Conservation (phyloP, 768 basidiomycete genomes). For the Suillus cothurnatus region DNA sequence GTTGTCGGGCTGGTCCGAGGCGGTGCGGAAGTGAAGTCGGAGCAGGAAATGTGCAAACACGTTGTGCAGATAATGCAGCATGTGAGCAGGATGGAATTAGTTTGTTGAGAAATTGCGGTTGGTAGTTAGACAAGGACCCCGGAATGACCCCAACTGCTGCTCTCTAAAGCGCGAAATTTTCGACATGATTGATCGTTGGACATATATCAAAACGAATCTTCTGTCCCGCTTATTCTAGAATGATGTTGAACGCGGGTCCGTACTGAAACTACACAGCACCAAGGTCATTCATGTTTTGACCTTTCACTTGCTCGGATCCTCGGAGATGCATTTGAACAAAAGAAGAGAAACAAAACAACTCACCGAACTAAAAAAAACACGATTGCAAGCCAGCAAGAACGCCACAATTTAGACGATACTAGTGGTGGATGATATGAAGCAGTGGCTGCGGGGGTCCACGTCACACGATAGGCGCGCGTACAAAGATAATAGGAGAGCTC, state of each 20-base stretch:
- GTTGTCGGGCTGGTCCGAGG: not conserved
- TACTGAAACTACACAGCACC: not conserved
- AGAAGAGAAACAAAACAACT: not conserved
- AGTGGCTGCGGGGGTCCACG: not conserved
- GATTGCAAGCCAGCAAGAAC: not conserved
- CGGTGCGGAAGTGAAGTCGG: not conserved
- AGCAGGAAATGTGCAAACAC: not conserved
- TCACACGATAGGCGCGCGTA: not conserved
- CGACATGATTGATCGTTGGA: not conserved
- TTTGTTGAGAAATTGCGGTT: not conserved
- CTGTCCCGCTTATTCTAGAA: not conserved
- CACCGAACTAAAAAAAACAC: not conserved
- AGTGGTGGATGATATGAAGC: not conserved
- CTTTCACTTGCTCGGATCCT: not conserved
- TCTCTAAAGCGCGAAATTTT: not conserved
- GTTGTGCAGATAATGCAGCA: not conserved
- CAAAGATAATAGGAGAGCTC: not conserved
- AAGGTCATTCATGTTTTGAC: not conserved
- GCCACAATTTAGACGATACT: not conserved
- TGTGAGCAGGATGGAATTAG: not conserved
- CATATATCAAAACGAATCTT: not conserved
- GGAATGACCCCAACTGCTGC: not conserved
- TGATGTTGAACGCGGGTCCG: not conserved
- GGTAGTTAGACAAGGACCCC: not conserved
- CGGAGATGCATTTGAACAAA: not conserved